Evolutionary conservation across 1,284 basidiomycete genomes (phyloP).

Genomic region (Testicularia cyperi): DNA sequence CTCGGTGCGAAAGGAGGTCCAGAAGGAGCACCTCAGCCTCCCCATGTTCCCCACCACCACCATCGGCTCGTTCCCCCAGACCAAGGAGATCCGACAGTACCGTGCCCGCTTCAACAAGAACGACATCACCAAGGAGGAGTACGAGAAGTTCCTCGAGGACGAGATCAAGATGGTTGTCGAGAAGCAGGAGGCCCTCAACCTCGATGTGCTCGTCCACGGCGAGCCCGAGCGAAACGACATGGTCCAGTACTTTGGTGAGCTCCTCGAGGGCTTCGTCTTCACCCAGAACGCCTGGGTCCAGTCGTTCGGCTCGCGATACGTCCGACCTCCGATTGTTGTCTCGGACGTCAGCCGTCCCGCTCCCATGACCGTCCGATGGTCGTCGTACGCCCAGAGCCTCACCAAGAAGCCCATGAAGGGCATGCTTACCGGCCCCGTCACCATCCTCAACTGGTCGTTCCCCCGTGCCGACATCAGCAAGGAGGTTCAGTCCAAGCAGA

Average conservation of each 20-base stretch:
- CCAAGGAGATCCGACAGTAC: conserved; percentile 79
- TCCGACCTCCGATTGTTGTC: conserved; percentile 97
- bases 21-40: conserved; percentile 83
- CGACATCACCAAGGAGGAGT: conserved; percentile 82
- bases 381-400: conserved; percentile 91
- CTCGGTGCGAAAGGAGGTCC: conserved; percentile 80
- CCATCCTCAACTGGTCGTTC: conserved; percentile 99
- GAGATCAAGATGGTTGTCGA: conserved; percentile 91
- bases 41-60: conserved; percentile 99
- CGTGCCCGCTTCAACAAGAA: conserved; percentile 72
- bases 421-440: conserved; percentile 78
- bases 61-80: conserved; percentile 94
- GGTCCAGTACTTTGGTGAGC: conserved; percentile 99
- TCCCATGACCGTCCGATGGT: conserved; percentile 97
- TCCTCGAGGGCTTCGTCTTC: conserved; percentile 91
- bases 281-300: conserved; percentile 99
- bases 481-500: conserved; percentile 96
- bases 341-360: conserved; percentile 92
- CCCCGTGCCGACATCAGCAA: conserved; percentile 96
- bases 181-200: conserved; percentile 93
- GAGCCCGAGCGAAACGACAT: conserved; percentile 99
- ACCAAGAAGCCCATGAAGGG: conserved; percentile 98
- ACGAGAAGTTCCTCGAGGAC: conserved; percentile 98
- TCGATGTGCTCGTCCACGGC: conserved; percentile 97
- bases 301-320: conserved; percentile 85